Evolutionary conservation across 371 early-diverging fungal genomes (phyloP).

Genomic region (Rhizomucor miehei): DNA sequence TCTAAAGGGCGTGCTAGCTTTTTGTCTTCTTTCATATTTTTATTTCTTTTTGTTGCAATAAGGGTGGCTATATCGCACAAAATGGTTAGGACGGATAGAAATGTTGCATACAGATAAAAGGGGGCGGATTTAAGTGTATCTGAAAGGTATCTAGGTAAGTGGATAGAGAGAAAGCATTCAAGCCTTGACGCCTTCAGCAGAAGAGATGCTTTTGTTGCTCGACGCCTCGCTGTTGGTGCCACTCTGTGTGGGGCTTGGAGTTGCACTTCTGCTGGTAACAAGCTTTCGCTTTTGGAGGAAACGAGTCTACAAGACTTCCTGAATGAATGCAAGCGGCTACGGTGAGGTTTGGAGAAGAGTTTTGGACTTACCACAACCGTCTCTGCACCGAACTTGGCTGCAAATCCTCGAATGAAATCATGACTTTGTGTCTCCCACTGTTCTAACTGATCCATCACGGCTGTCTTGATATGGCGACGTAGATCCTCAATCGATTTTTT

Average conservation of each 20-base stretch:
- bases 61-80: too few species aligned
- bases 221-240: not conserved
- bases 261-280: not conserved
- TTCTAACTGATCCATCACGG: slow-evolving; percentile 53
- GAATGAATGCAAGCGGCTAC: not conserved
- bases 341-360: not conserved
- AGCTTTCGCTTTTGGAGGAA: slow-evolving; percentile 16
- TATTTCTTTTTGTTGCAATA: too few species aligned
- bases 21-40: not conserved
- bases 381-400: slow-evolving; percentile 69
- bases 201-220: not conserved
- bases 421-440: slow-evolving; percentile 75
- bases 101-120: too few species aligned
- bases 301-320: slow-evolving; percentile 6
- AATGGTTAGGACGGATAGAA: too few species aligned
- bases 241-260: not conserved
- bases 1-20: not conserved
- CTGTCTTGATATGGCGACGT: slow-evolving; percentile 51
- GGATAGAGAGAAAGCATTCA: too few species aligned
- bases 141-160: too few species aligned
- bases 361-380: slow-evolving; percentile 44
- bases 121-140: too few species aligned
- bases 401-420: slow-evolving; percentile 69
- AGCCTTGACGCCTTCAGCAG: too few species aligned
- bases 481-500: slow-evolving; percentile 72